Conservation (phyloP, 1,139 yeast species). For the Meyerozyma athensensis region DNA sequence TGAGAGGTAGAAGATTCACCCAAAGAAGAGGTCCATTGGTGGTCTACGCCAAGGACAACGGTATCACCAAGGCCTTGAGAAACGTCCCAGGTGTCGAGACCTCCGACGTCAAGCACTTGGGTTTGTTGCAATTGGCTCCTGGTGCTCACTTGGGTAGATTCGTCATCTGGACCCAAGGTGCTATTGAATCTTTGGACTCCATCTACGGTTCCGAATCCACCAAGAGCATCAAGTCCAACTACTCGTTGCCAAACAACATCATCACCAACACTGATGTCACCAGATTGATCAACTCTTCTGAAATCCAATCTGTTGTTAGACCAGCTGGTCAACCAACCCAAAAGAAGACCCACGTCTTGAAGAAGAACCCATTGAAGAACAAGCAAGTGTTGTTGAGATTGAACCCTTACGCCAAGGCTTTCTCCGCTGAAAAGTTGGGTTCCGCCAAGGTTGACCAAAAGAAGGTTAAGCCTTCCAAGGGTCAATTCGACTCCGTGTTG, state of each 20-base stretch:
- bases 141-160: constrained; percentile 99
- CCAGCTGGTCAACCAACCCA: constrained; percentile 94
- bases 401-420: constrained; percentile 99
- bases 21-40: constrained; percentile 99
- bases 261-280: constrained; percentile 93
- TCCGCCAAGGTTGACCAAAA: constrained; percentile 71
- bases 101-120: constrained; percentile 86
- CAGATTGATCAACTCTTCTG: constrained; percentile 98
- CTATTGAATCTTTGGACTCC: constrained; percentile 93
- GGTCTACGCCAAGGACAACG: constrained; percentile 97
- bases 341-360: constrained; percentile 92
- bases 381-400: constrained; percentile 96
- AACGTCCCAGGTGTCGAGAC: constrained; percentile 99
- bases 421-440: constrained; percentile 86
- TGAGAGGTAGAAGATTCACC: constrained; percentile 99
- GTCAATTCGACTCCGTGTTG: constrained; percentile 65
- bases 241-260: constrained; percentile 91
- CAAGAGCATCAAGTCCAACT: constrained; percentile 81
- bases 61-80: constrained; percentile 98
- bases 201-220: constrained; percentile 94
- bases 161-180: constrained; percentile 99
- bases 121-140: constrained; percentile 98
- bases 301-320: constrained; percentile 95
- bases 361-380: constrained; percentile 99
- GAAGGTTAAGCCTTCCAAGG: constrained; percentile 64